Percentiles rank a stretch among this genome's conserved stretches.
These are phyloP conservation scores for Termitomyces sp. DNA, from an alignment of 768 basidiomycete genomes.

Conservation along the genomic window DNA sequence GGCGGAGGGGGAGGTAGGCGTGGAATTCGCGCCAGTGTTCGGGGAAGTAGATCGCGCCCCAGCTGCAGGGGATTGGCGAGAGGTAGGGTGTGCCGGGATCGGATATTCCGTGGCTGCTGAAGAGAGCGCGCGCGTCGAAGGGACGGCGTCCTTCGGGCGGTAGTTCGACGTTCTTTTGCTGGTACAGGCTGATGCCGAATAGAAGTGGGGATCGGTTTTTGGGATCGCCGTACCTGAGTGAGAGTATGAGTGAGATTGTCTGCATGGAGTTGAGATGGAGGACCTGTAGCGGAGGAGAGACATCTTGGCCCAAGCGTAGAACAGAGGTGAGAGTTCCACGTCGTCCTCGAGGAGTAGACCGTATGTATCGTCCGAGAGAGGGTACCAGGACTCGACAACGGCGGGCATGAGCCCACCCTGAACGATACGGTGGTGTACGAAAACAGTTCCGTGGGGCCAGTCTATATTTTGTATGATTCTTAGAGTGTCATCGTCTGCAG, in stretches of 20 bases:
- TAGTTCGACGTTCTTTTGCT: slow-evolving; percentile 78
- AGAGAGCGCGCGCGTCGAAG: slow-evolving; percentile 62
- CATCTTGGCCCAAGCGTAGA: slow-evolving; percentile 85
- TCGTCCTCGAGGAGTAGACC: slow-evolving; percentile 84
- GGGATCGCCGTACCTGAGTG: slow-evolving; percentile 46
- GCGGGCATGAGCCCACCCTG: slow-evolving; percentile 77
- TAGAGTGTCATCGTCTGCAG: slow-evolving; percentile 58
- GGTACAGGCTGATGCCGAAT: slow-evolving; percentile 83
- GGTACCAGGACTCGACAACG: slow-evolving; percentile 89
- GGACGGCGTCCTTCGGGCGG: slow-evolving; percentile 57
- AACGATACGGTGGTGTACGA: slow-evolving; percentile 67
- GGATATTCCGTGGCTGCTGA: slow-evolving; percentile 34
- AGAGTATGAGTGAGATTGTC: not conserved
- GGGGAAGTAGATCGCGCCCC: slow-evolving; percentile 90
- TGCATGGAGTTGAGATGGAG: not conserved
- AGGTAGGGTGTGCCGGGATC: slow-evolving; percentile 64
- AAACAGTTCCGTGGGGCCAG: slow-evolving; percentile 59
- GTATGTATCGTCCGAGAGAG: slow-evolving; percentile 63
- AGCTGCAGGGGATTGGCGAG: slow-evolving; percentile 85
- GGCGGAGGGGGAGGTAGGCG: slow-evolving; percentile 62
- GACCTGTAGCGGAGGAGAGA: slow-evolving; percentile 71
- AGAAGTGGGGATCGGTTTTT: slow-evolving; percentile 38
- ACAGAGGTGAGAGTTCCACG: slow-evolving; percentile 76
- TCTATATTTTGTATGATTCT: slow-evolving; percentile 38
- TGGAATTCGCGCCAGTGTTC: slow-evolving; percentile 88